Percentiles rank a stretch among this genome's conserved stretches.
These are phyloP conservation scores for Coemansia reversa DNA, from an alignment of 192 early-diverging fungal species.

Conservation along the genomic window DNA sequence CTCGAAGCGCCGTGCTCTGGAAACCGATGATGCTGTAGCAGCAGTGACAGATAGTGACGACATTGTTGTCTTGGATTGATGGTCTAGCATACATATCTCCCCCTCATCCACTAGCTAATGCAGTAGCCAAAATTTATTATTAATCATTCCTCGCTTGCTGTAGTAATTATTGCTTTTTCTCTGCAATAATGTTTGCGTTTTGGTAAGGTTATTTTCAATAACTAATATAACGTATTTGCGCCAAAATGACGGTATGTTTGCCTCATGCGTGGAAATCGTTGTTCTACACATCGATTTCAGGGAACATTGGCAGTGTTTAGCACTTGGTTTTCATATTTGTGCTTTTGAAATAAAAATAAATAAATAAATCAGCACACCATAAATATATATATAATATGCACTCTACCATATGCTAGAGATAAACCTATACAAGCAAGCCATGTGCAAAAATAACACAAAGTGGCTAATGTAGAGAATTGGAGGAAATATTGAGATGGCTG, in stretches of 20 bases:
- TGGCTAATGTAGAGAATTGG: neutral
- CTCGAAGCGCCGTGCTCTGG: constrained; percentile 28
- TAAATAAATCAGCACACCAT: neutral
- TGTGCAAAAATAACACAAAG: neutral
- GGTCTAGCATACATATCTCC: too few species aligned
- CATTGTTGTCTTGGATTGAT: neutral
- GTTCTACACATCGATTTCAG: too few species aligned
- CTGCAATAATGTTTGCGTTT: neutral
- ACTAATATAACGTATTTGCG: neutral
- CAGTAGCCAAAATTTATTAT: neutral
- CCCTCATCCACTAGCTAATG: neutral
- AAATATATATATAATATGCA: neutral
- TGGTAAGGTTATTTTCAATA: neutral
- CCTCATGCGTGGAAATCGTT: too few species aligned
- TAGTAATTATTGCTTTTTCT: too few species aligned
- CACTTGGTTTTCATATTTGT: neutral
- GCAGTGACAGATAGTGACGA: neutral
- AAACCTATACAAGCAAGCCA: neutral
- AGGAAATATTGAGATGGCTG: neutral
- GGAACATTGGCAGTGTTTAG: neutral
- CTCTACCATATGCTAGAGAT: neutral
- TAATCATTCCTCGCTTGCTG: neutral
- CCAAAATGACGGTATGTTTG: neutral
- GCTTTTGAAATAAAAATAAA: neutral
- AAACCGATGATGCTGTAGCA: constrained; percentile 1